These are phyloP conservation scores for Heliamphora pulchella DNA, from an alignment of 179 eudicot genomes.

Conservation along the genomic window DNA sequence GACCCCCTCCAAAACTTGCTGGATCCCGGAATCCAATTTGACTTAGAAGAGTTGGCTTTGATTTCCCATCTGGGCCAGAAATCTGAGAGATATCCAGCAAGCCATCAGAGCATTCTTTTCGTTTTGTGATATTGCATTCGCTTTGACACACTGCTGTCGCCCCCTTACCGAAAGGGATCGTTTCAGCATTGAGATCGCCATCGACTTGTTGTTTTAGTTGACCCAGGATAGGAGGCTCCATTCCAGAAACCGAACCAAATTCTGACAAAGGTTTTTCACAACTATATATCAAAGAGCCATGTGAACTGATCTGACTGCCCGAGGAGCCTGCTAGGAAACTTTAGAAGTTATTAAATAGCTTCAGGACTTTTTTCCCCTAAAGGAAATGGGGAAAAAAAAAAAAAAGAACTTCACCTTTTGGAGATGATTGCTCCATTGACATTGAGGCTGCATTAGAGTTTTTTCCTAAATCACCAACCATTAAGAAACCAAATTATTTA, in stretches of 20 bases:
- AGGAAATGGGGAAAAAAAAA: background rate
- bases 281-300: constrained; percentile 27
- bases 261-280: constrained; percentile 23
- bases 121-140: constrained; percentile 21
- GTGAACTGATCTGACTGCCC: constrained; percentile 18
- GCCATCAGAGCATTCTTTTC: constrained; percentile 25
- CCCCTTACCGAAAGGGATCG: constrained; percentile 15
- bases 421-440: constrained; percentile 15
- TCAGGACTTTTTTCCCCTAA: background rate
- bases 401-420: constrained; percentile 18
- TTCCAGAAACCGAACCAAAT: constrained; percentile 21
- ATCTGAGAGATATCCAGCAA: constrained; percentile 77
- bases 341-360: constrained; percentile 12
- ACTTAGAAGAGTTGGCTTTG: constrained; percentile 77
- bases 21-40: constrained; percentile 95
- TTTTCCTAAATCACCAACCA: constrained; percentile 12
- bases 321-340: constrained; percentile 21
- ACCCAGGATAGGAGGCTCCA: constrained; percentile 21
- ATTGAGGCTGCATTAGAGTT: constrained; percentile 11
- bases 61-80: constrained; percentile 72
- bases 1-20: constrained; percentile 85
- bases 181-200: constrained; percentile 19
- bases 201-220: constrained; percentile 24
- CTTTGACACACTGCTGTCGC: constrained; percentile 17
- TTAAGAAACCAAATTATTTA: background rate